phyloP scores from a whole-genome alignment of 208 protist genomes.

The Angomonas ambiguus region DNA sequence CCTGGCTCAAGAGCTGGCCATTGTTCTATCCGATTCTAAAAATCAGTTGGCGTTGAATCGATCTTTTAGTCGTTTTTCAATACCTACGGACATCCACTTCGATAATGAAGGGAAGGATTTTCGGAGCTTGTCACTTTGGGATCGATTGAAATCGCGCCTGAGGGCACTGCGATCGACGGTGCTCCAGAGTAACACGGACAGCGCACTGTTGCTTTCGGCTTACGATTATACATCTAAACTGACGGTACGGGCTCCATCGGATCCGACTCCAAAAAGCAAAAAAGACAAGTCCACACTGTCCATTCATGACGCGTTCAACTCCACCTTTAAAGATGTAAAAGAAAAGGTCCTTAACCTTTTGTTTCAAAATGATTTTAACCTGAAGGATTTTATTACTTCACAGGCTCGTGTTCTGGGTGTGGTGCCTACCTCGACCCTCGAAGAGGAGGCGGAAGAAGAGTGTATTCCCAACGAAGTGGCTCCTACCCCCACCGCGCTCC shows the following conservation, averaged over 20 bases:
- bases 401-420: too few relatives aligned
- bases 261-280: too few relatives aligned
- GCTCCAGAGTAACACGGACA: neutral
- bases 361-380: neutral
- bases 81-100: neutral
- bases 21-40: slow-evolving; percentile 14
- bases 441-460: neutral
- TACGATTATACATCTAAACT: neutral
- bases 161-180: neutral
- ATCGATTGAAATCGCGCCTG: neutral
- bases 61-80: neutral
- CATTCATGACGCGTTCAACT: neutral
- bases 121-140: neutral
- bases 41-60: too few relatives aligned
- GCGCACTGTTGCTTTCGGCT: neutral
- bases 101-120: neutral
- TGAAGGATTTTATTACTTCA: neutral
- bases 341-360: neutral
- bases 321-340: neutral
- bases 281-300: too few relatives aligned
- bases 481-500: neutral
- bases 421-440: too few relatives aligned
- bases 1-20: slow-evolving; percentile 8
- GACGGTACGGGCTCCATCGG: neutral
- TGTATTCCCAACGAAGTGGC: neutral